phyloP scores from a whole-genome alignment of 257 asterid genomes.

The Solanum medicagineum region DNA sequence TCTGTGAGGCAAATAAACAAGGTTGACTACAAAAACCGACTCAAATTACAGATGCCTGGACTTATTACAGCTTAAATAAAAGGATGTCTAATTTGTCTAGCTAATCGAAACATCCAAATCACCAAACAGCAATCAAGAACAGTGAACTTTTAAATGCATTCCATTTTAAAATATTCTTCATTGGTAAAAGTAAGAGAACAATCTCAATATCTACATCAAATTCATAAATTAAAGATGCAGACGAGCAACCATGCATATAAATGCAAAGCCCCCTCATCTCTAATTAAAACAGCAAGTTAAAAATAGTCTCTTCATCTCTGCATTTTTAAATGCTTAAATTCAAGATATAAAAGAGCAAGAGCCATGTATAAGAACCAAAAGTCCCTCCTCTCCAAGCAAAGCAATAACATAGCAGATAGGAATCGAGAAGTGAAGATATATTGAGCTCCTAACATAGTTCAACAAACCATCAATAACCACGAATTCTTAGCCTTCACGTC shows the following conservation, averaged over 20 bases:
- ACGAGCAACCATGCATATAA: background rate
- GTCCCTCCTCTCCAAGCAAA: background rate
- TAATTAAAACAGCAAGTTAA: background rate
- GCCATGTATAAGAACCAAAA: background rate
- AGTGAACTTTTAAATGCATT: background rate
- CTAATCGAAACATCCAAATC: background rate
- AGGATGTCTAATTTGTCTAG: background rate
- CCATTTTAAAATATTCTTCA: background rate
- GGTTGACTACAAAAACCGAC: background rate
- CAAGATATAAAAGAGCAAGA: background rate
- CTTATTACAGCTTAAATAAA: background rate
- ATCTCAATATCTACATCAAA: background rate
- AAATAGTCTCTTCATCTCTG: background rate
- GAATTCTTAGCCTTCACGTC: background rate
- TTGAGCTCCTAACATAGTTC: background rate
- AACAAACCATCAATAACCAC: background rate
- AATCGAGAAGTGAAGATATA: background rate
- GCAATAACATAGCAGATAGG: background rate
- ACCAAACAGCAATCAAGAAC: background rate
- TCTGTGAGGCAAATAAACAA: constrained; percentile 24
- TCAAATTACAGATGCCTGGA: background rate
- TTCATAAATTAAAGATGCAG: background rate
- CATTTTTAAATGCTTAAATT: background rate
- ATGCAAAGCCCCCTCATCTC: background rate
- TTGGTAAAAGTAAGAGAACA: background rate